These are phyloP conservation scores for Ulota crispa DNA, from an alignment of 225 moss, liverwort and hornwort genomes.

Conservation along the genomic window DNA sequence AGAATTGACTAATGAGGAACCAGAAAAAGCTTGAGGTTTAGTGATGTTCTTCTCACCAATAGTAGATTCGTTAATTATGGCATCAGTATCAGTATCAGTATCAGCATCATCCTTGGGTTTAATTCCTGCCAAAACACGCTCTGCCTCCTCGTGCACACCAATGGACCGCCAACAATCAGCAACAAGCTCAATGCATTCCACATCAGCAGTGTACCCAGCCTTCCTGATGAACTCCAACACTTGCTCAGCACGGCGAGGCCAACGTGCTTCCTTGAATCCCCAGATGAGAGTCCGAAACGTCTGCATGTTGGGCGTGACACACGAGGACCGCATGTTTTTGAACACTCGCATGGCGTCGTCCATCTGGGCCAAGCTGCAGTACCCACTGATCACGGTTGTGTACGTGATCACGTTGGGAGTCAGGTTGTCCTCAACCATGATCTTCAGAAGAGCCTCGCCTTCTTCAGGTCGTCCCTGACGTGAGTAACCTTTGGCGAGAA, in stretches of 20 bases:
- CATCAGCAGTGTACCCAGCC: conserved; percentile 50
- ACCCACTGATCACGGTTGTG: conserved; percentile 90
- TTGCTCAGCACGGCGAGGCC: conserved; percentile 84
- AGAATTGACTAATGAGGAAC: conserved; percentile 8
- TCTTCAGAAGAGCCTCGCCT: conserved; percentile 62
- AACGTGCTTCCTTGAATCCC: conserved; percentile 84
- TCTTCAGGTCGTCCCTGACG: conserved; percentile 72
- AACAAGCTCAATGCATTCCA: conserved; percentile 72
- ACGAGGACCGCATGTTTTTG: conserved; percentile 50
- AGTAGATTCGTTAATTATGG: not conserved
- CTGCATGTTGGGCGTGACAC: conserved; percentile 69
- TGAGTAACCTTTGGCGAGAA: conserved; percentile 82
- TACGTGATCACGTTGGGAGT: conserved; percentile 80
- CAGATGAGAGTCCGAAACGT: conserved; percentile 89
- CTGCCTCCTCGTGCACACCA: conserved; percentile 56
- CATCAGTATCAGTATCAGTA: too few species aligned
- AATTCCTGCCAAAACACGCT: conserved; percentile 39
- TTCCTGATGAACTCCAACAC: conserved; percentile 54
- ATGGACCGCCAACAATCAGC: conserved; percentile 80
- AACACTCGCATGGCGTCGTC: conserved; percentile 80
- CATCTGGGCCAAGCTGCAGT: conserved; percentile 83
- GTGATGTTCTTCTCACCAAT: not conserved
- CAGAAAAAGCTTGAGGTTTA: conserved; percentile 17
- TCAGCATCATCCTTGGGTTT: not conserved
- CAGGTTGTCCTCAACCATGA: conserved; percentile 61